Evolutionary conservation across 73 alveolate species (phyloP), one percentile per base, ranked within the genome.

Genomic region (Paramecium octaurelia): DNA sequence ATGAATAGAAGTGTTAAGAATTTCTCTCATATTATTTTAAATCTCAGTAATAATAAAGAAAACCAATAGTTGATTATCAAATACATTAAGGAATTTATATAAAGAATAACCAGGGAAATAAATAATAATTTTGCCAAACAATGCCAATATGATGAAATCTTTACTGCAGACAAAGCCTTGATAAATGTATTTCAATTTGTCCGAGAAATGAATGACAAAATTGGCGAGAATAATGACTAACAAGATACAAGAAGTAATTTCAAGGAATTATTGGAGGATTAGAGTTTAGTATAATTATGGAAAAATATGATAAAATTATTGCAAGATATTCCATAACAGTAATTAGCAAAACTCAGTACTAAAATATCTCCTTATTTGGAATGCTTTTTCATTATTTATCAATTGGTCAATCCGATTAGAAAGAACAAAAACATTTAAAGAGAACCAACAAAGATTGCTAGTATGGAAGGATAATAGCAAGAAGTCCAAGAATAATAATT

Each of bases 151-250:
- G 87, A 73, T 35, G 87, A 73, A n/a, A 73, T 73, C 16, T 73
- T 73, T 38, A 73, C 40, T 16, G 87, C 36, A 38, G 87, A 73
- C 10, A 73, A 73, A 18, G 87, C 68, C 3, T 18, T 73, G 34
- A 73, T 73, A 11, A 73, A 73, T 73, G 87, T 73, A 31, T 73
- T 73, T 73, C 40, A 73, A 73, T 73, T 73, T 73, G 87, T 73
- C 1, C 35, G 59, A 73, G 87, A 73, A 38, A 36, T 73, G 59
- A 73, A 29, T 36, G 87, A 73, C 6, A 73, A 73, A 73, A 21
- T 29, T 14, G 59, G 60, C 2, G 87, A 73, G 24, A 73, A 23
- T 14, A 43, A 31, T 11, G 57, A 73, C 16, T 20, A 73, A 73
- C 40, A 73, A 73, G 57, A 36, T 12, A 73, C 87, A 36, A 73